These are phyloP conservation scores for Fusarium poae DNA, from an alignment of 2,329 filamentous ascomycete species.

Conservation along the genomic window DNA sequence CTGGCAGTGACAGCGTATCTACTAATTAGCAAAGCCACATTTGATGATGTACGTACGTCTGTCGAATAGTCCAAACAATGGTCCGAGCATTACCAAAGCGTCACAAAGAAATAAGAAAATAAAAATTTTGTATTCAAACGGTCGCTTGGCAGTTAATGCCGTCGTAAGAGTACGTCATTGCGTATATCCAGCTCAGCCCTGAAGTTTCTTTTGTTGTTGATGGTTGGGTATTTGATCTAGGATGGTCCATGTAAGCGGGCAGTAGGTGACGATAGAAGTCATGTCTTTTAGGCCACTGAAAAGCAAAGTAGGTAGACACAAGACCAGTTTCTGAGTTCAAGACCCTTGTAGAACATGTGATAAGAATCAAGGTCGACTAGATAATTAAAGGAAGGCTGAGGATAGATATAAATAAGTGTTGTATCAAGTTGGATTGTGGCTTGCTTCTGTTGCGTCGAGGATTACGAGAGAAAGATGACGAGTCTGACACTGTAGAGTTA, in stretches of 20 bases:
- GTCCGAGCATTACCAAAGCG: slow-evolving; percentile 11
- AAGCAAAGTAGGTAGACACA: slow-evolving; percentile 6
- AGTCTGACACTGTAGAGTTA: slow-evolving; percentile 9
- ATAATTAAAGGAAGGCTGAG: slow-evolving; percentile 12
- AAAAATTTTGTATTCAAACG: not conserved
- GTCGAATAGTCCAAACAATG: not conserved
- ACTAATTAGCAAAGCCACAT: slow-evolving; percentile 31
- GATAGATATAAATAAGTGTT: slow-evolving; percentile 27
- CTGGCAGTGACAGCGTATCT: not conserved
- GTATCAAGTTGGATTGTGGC: slow-evolving; percentile 14
- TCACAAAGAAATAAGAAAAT: slow-evolving; percentile 5
- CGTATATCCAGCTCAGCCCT: slow-evolving; percentile 17
- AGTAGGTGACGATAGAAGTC: slow-evolving; percentile 12
- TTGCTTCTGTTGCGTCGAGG: slow-evolving; percentile 17
- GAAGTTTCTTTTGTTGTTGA: slow-evolving; percentile 7
- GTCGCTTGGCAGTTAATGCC: slow-evolving; percentile 33
- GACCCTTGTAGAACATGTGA: slow-evolving; percentile 19
- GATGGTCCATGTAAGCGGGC: slow-evolving; percentile 32
- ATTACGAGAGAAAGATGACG: slow-evolving; percentile 20
- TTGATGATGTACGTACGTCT: slow-evolving; percentile 35
- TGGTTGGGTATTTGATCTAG: slow-evolving; percentile 9
- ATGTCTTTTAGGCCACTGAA: not conserved
- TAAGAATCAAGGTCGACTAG: slow-evolving; percentile 29
- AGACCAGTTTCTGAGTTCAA: slow-evolving; percentile 5
- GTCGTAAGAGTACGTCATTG: slow-evolving; percentile 26